Conservation (phyloP, 225 moss, liverwort and hornwort genomes). For the Lunularia cruciata region DNA sequence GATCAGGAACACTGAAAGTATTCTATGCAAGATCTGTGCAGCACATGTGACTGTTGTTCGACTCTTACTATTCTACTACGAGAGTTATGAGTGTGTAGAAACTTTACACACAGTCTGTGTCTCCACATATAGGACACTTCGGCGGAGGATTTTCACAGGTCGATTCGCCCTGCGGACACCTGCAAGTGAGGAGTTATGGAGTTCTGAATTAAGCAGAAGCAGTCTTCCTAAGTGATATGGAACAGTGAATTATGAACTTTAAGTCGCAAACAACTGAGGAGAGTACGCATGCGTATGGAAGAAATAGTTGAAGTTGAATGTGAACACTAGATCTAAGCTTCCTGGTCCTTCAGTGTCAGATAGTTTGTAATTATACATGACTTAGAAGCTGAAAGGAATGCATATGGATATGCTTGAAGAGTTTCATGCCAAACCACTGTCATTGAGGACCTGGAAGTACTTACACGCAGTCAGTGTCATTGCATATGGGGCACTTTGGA, state of each 20-base stretch:
- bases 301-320: not conserved
- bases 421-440: no score
- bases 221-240: not conserved
- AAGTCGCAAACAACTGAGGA: no score
- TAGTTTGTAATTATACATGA: no score
- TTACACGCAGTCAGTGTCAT: not conserved
- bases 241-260: not conserved
- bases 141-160: conserved; percentile 1
- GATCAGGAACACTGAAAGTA: no score
- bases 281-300: not conserved
- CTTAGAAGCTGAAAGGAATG: not conserved
- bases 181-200: not conserved
- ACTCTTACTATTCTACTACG: no score
- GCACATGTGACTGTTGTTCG: no score
- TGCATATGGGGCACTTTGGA: not conserved
- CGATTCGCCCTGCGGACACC: not conserved
- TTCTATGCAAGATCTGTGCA: no score
- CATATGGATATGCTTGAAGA: no score
- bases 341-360: no score
- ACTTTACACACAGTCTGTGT: not conserved
- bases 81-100: no score
- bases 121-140: not conserved
- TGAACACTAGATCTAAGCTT: not conserved
- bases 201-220: not conserved
- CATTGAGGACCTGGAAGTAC: no score